Base-by-base conservation (phyloP, 179 eudicot genomes). In the Heliamphora pulchella region DNA sequence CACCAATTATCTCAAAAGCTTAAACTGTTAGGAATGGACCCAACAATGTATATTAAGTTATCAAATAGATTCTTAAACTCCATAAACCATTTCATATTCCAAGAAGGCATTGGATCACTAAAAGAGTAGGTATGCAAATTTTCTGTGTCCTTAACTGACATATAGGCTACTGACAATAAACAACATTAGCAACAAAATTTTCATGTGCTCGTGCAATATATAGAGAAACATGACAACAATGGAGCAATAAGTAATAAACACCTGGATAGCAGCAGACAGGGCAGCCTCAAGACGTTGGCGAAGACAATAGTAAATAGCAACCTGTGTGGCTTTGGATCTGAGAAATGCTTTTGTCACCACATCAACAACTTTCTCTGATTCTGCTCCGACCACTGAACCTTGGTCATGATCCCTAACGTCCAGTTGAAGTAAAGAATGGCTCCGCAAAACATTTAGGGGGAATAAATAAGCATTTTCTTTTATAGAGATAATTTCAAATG, bases 231-330 rank as follows among this genome's bases (percentile, higher is more conserved):
- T 73, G 61, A 63, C 57, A 66, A 53, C 10, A 41, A 80, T 48
- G 31, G 17, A 63, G 53, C 43, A 78, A 58, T 31, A 31, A 31
- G 51, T 48, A 70, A 80, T 72, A 39, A 44, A 63, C 71, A 96
- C 99, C 99, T 96, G 99, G 58, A 89, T 80, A 51, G 82, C 87
- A 78, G 97, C 90, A 83, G 79, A 86, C 7, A 90, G 75, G 83
- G 87, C 87, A 59, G 90, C 80, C 88, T 92, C 99, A 71, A 79
- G 86, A 61, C 92, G 92, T 77, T 94, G 98, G 75, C 89, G 98
- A 79, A 96, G 92, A 83, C 96, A 96, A 82, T 89, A 91, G 82
- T 87, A 92, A 83, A 96, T 76, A 64, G 98, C 92, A 82, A 93
- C 91, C 75, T 92, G 97, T 76, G 88, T 82, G 54, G 97, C 86